Percentiles rank a stretch among this genome's conserved stretches.
Evolutionary conservation across 345 rosid genomes (phyloP).

Genomic region (Microcos paniculata): DNA sequence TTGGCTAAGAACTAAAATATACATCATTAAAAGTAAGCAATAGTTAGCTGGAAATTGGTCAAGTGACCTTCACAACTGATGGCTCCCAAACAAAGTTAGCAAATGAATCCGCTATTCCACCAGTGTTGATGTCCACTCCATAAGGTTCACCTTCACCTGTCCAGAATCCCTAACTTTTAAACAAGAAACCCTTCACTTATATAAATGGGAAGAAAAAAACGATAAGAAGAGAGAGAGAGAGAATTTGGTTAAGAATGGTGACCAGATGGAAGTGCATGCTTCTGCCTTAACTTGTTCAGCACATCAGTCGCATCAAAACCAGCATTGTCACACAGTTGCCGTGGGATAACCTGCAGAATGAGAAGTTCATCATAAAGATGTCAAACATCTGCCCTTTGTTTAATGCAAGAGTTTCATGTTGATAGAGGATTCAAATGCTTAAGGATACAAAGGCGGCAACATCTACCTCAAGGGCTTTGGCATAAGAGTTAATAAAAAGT

Average conservation of each 20-base stretch:
- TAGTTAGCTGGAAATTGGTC: background rate
- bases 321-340: conserved; percentile 98
- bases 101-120: conserved; percentile 94
- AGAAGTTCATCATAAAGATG: background rate
- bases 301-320: conserved; percentile 99
- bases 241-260: conserved; percentile 15
- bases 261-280: conserved; percentile 93
- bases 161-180: conserved; percentile 7
- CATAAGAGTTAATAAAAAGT: conserved; percentile 93
- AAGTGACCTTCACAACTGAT: conserved; percentile 84
- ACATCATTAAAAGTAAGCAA: background rate
- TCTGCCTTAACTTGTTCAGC: conserved; percentile 92
- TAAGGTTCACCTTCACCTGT: conserved; percentile 89
- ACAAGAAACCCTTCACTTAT: conserved; percentile 3
- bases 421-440: background rate
- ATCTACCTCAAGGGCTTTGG: conserved; percentile 96
- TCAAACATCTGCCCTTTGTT: background rate
- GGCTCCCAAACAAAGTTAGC: conserved; percentile 99
- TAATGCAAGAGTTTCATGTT: background rate
- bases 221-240: background rate
- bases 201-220: background rate
- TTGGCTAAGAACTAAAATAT: background rate
- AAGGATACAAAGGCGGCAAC: background rate
- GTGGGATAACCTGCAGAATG: conserved; percentile 77
- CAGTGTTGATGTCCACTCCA: conserved; percentile 95